phyloP scores from a whole-genome alignment of 83 land plant species.

The Thuja plicata region DNA sequence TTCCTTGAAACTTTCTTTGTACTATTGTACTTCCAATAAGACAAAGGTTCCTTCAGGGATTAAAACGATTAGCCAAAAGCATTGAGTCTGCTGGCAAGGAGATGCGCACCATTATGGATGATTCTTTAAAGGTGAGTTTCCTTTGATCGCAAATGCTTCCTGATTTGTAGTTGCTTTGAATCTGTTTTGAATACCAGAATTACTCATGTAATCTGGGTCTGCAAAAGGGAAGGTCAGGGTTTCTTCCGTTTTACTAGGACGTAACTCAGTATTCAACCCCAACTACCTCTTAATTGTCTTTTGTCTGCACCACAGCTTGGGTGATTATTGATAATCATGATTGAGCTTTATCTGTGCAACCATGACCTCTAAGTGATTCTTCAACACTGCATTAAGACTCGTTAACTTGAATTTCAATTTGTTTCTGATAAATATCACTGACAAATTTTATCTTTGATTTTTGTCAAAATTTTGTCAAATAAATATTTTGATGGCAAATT shows the following conservation, averaged over 20 bases:
- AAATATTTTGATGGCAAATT: neutral
- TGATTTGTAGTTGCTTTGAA: neutral
- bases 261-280: neutral
- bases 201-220: neutral
- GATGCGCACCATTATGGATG: slow-evolving; percentile 66
- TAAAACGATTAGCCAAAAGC: slow-evolving; percentile 77
- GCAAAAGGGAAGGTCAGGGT: neutral
- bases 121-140: slow-evolving; percentile 82
- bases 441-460: neutral
- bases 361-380: neutral
- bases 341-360: neutral
- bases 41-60: slow-evolving; percentile 47
- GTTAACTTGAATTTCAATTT: neutral
- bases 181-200: neutral
- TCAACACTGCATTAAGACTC: neutral
- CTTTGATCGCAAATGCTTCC: neutral
- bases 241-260: neutral
- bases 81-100: slow-evolving; percentile 82
- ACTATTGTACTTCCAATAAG: neutral
- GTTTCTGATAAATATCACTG: neutral
- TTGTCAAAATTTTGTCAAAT: neutral
- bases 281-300: neutral
- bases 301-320: neutral
- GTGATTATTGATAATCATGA: neutral
- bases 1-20: slow-evolving; percentile 4